Base-by-base conservation (phyloP, 257 asterid species). In the Nicotiana obtusifolia region DNA sequence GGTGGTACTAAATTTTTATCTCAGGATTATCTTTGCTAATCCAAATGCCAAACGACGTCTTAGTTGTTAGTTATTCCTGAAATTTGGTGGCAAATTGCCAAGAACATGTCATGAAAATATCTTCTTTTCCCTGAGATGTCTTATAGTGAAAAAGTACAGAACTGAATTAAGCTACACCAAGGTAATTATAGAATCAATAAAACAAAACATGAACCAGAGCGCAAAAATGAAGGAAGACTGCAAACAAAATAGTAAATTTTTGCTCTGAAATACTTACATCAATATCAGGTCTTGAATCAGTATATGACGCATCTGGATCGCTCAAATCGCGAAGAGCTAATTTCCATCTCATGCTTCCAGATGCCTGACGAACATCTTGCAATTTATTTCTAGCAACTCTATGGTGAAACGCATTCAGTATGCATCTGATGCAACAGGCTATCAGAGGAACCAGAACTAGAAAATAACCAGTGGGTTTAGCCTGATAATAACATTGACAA, bases 391-490 rank as follows among this genome's bases (percentile, higher is more conserved):
- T 80, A 5, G 86, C 64, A 81, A 60, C 77, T 83, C 85, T 84
- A 81, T 78, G 84, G 65, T 41, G 84, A 64, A 88, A 85, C 68
- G 89, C 85, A 20, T 66, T 80, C 54, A 90, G 80, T 81, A 91
- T 68, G 90, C 93, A 92, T 87, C 86, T 85, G 82, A 92, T 88
- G 93, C 93, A 91, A 80, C 91, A 84, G 86, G 87, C 92, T 64
- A 91, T 54, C 85, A 91, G 82, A 82, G 97, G 89, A 85, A 89
- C 92, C 91, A 90, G 83, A 88, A 90, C 86, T 73, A 91, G 92
- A 65, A 93, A 84, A 77, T 86, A 87, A 60, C 87, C 86, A 77
- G 84, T 75, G 77, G 87, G 86, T 88, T 88, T 91, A 85, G 88
- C 97, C 94, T 90, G 93, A 80, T 77, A 65, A 84, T 80, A 31